Conservation (phyloP, 139 green algal species). For the Prasinococcaceae sp. region DNA sequence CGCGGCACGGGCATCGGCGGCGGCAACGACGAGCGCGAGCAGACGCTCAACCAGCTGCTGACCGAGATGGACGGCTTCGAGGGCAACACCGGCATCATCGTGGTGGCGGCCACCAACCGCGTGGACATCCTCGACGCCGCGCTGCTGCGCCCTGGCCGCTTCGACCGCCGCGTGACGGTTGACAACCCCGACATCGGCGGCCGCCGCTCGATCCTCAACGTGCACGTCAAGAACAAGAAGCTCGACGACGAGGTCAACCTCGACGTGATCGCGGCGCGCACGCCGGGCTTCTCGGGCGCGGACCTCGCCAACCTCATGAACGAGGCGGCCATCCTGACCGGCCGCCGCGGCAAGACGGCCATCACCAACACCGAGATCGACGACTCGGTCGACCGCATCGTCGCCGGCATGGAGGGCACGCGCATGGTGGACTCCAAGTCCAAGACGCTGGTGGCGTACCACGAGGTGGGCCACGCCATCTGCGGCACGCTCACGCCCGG, state of each 20-base stretch:
- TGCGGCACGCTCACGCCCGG: slow-evolving; percentile 86
- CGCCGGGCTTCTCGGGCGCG: slow-evolving; percentile 82
- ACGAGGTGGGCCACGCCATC: slow-evolving; percentile 94
- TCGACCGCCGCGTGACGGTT: slow-evolving; percentile 84
- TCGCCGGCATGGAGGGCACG: slow-evolving; percentile 94
- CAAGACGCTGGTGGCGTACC: slow-evolving; percentile 93
- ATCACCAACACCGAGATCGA: slow-evolving; percentile 83
- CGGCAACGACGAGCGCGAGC: slow-evolving; percentile 93
- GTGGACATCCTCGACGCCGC: slow-evolving; percentile 95
- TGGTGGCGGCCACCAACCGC: slow-evolving; percentile 93
- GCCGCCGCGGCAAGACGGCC: slow-evolving; percentile 58
- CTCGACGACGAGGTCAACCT: slow-evolving; percentile 87
- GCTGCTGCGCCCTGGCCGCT: slow-evolving; percentile 91
- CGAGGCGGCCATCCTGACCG: slow-evolving; percentile 94
- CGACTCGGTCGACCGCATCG: slow-evolving; percentile 86
- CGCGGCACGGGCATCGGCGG: slow-evolving; percentile 85
- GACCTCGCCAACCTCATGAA: slow-evolving; percentile 98
- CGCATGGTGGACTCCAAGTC: slow-evolving; percentile 90
- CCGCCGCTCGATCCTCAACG: slow-evolving; percentile 81
- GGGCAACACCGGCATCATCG: slow-evolving; percentile 96
- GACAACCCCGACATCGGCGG: slow-evolving; percentile 93
- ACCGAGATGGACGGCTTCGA: slow-evolving; percentile 96
- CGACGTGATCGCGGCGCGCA: slow-evolving; percentile 82
- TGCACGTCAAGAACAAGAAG: slow-evolving; percentile 90
- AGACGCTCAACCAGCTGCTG: slow-evolving; percentile 64